Evolutionary conservation across 2,329 filamentous ascomycete species (phyloP).

Genomic region (Aspergillus sergii): DNA sequence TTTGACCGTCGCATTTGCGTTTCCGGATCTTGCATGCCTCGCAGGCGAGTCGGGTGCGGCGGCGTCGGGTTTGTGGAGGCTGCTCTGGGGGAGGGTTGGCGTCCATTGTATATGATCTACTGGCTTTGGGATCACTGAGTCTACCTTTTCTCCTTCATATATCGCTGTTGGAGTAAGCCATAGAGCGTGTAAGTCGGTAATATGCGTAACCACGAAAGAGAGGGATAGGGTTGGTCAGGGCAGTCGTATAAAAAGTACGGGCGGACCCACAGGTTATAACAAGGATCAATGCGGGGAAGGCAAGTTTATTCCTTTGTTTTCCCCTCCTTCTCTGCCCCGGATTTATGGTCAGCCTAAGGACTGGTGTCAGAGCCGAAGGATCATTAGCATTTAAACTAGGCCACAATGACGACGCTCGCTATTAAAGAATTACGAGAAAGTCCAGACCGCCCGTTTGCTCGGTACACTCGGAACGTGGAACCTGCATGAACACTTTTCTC

Average conservation of each 20-base stretch:
- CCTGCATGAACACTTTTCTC: background rate
- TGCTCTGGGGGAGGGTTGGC: background rate
- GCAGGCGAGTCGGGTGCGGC: constrained; percentile 13
- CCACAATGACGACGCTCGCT: background rate
- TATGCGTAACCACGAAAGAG: background rate
- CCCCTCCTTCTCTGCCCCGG: background rate
- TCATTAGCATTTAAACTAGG: background rate
- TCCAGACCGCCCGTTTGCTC: background rate
- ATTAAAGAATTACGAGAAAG: background rate
- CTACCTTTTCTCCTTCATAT: background rate
- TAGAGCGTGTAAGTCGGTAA: background rate
- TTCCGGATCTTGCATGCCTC: constrained; percentile 7
- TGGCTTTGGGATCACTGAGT: background rate
- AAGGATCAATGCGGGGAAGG: background rate
- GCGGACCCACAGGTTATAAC: background rate
- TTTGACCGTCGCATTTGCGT: constrained; percentile 12
- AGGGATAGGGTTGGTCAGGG: background rate
- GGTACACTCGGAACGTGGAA: background rate
- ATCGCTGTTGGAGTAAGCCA: background rate
- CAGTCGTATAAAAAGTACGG: background rate
- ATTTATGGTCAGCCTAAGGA: background rate
- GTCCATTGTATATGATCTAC: background rate
- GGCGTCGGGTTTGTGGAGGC: background rate
- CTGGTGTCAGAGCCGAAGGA: background rate
- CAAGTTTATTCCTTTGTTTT: background rate